Conservation (phyloP, 305 asterid genomes). For the Fraxinus sp. region DNA sequence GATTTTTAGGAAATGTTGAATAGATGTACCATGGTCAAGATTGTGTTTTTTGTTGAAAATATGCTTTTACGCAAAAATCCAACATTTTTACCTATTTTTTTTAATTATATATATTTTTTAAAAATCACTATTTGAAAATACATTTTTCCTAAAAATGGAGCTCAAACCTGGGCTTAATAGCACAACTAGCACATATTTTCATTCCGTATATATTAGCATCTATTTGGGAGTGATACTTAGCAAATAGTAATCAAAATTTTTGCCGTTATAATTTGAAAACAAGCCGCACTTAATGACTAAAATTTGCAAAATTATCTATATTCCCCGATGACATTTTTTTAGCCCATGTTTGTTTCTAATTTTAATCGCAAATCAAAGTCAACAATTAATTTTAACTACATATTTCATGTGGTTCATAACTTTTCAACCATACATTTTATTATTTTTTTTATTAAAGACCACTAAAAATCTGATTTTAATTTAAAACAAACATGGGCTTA, state of each 20-base stretch:
- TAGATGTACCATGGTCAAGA: not conserved
- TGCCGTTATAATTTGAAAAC: not conserved
- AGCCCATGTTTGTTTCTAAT: not conserved
- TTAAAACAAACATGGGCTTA: not conserved
- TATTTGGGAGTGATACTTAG: not conserved
- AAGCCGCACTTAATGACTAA: not conserved
- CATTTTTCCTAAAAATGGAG: not conserved
- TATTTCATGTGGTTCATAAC: not conserved
- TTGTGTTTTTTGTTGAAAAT: not conserved
- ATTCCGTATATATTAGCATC: not conserved
- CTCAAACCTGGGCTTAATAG: not conserved
- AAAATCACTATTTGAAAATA: no score
- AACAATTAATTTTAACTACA: no score
- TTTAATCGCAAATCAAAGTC: no score
- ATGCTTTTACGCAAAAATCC: not conserved
- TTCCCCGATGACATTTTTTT: not conserved
- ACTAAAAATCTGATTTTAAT: not conserved
- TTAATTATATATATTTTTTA: no score
- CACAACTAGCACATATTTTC: not conserved
- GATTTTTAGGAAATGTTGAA: not conserved
- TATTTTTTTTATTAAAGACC: no score
- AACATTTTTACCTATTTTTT: not conserved
- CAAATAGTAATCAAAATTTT: not conserved
- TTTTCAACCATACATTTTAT: no score
- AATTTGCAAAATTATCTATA: not conserved